A percentile compares a stretch with the other conserved stretches of the same genome.
These are phyloP conservation scores for Candida michaelii DNA, from an alignment of 805 yeast species.

Conservation along the genomic window DNA sequence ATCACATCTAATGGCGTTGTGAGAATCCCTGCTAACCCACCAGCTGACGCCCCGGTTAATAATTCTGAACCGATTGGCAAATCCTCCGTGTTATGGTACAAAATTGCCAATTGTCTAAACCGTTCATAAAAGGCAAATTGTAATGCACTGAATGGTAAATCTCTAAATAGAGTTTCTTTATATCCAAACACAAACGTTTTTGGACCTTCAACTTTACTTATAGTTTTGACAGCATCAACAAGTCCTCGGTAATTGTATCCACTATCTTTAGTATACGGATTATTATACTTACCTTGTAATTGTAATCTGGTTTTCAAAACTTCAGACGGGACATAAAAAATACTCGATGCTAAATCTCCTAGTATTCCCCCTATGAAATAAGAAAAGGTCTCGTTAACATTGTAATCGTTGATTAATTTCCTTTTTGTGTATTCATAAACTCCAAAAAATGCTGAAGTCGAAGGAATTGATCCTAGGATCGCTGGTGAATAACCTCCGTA, in stretches of 20 bases:
- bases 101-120: slow-evolving; percentile 62
- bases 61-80: slow-evolving; percentile 65
- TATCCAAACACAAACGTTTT: slow-evolving; percentile 84
- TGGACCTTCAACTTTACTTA: slow-evolving; percentile 68
- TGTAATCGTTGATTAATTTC: slow-evolving; percentile 57
- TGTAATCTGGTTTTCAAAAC: slow-evolving; percentile 92
- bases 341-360: slow-evolving; percentile 89
- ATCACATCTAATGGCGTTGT: slow-evolving; percentile 93
- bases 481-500: slow-evolving; percentile 95
- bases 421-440: slow-evolving; percentile 85
- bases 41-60: slow-evolving; percentile 91
- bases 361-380: slow-evolving; percentile 84
- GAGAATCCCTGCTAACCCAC: slow-evolving; percentile 84
- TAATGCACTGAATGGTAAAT: slow-evolving; percentile 91
- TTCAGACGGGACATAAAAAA: slow-evolving; percentile 93
- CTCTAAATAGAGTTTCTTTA: slow-evolving; percentile 89
- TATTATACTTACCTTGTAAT: slow-evolving; percentile 84
- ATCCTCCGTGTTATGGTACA: slow-evolving; percentile 36
- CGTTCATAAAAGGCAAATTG: slow-evolving; percentile 95
- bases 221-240: slow-evolving; percentile 64
- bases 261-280: slow-evolving; percentile 63
- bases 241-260: slow-evolving; percentile 88
- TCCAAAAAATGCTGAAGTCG: slow-evolving; percentile 91
- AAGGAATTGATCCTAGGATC: slow-evolving; percentile 87
- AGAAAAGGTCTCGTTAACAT: slow-evolving; percentile 73